These are phyloP conservation scores for Spirogloea muscicola DNA, from an alignment of 139 green algal species.

Conservation along the genomic window DNA sequence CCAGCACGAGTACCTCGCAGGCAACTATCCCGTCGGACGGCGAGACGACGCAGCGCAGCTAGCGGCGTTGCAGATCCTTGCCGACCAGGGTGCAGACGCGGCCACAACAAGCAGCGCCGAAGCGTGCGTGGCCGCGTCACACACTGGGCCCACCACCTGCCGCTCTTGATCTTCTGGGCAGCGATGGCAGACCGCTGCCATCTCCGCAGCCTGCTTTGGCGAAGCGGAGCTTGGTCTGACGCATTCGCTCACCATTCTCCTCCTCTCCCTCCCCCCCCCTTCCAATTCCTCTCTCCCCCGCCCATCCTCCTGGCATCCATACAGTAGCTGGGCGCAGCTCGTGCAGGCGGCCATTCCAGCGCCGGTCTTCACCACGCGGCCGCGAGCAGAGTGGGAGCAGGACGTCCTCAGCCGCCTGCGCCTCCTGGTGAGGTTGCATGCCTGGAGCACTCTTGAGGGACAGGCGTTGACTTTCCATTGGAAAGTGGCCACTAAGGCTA, in stretches of 20 bases:
- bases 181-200: no score
- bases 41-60: constrained; percentile 89
- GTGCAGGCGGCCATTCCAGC: constrained; percentile 40
- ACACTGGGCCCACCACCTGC: no score
- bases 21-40: constrained; percentile 92
- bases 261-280: constrained; percentile 1
- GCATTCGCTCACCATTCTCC: background rate
- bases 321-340: constrained; percentile 23
- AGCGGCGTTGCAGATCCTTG: constrained; percentile 73
- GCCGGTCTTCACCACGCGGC: constrained; percentile 65
- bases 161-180: no score
- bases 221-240: no score
- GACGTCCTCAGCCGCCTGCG: constrained; percentile 77
- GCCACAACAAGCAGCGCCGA: no score
- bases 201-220: no score
- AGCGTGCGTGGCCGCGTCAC: no score
- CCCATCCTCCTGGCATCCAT: background rate
- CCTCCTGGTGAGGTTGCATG: no score
- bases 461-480: no score
- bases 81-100: constrained; percentile 8
- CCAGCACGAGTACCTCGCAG: constrained; percentile 85
- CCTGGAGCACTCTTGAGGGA: no score
- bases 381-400: constrained; percentile 69
- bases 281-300: background rate
- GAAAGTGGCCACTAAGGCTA: no score